phyloP scores from a whole-genome alignment of 768 basidiomycete genomes.

The Hydnomerulius pinastri region DNA sequence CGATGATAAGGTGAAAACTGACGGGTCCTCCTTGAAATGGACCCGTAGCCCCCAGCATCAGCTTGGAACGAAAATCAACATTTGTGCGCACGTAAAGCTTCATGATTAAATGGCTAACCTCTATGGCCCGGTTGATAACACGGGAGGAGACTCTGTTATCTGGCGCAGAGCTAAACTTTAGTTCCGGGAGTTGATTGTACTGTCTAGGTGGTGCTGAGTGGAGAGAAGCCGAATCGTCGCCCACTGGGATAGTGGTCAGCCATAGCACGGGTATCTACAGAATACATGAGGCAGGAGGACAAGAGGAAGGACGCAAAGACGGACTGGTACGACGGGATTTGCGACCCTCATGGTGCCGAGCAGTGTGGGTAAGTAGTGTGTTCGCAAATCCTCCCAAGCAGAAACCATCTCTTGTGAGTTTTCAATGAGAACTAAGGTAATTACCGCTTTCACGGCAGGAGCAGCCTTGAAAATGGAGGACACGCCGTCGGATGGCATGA shows the following conservation, averaged over 20 bases:
- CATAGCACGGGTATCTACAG: conserved; percentile 40
- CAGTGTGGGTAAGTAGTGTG: conserved; percentile 46
- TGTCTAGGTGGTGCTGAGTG: conserved; percentile 38
- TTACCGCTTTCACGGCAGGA: conserved; percentile 20
- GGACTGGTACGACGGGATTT: conserved; percentile 43
- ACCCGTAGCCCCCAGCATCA: conserved; percentile 31
- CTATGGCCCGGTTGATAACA: conserved; percentile 45
- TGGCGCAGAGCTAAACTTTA: conserved; percentile 44
- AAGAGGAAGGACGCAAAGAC: conserved; percentile 17
- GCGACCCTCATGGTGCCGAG: conserved; percentile 42
- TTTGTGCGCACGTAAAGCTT: background rate
- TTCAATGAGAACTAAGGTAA: conserved; percentile 54
- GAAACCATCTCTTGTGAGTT: conserved; percentile 48
- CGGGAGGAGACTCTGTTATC: conserved; percentile 47
- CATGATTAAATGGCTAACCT: conserved; percentile 35
- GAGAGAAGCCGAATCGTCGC: conserved; percentile 25
- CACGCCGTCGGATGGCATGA: conserved; percentile 12
- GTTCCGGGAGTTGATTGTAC: conserved; percentile 41
- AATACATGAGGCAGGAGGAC: conserved; percentile 3
- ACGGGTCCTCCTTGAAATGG: conserved; percentile 34
- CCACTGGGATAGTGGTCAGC: conserved; percentile 46
- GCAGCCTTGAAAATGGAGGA: conserved; percentile 24
- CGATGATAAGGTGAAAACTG: conserved; percentile 53
- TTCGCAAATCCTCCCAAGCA: conserved; percentile 52
- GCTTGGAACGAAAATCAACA: conserved; percentile 10